Evolutionary conservation across 345 rosid species (phyloP).

Genomic region (Gynandropsis gynandra): DNA sequence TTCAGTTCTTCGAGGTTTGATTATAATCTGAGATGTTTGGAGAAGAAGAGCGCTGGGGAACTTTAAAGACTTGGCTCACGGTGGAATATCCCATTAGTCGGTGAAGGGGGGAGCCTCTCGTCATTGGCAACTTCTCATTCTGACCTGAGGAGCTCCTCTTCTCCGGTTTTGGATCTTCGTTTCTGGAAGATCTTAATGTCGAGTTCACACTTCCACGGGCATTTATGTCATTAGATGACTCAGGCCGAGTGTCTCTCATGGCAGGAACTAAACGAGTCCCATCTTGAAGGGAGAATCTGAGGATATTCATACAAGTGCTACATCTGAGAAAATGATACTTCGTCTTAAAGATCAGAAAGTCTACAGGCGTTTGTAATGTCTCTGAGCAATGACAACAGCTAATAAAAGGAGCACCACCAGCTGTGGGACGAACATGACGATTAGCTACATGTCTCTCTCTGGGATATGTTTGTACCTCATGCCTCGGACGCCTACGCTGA

Average conservation of each 20-base stretch:
- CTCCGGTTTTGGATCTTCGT: conserved; percentile 21
- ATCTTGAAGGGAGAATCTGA: conserved; percentile 54
- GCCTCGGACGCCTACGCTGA: conserved; percentile 25
- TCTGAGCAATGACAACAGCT: conserved; percentile 53
- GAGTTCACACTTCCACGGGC: conserved; percentile 25
- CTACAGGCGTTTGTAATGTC: conserved; percentile 61
- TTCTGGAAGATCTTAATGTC: conserved; percentile 29
- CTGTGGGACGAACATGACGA: conserved; percentile 61
- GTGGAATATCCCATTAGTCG: conserved; percentile 83
- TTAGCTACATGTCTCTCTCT: conserved; percentile 44
- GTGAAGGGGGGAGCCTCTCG: conserved; percentile 64
- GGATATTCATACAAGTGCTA: conserved; percentile 56
- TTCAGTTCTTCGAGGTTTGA: conserved; percentile 16
- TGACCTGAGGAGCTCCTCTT: conserved; percentile 32
- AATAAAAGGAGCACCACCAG: conserved; percentile 79
- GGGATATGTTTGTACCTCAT: conserved; percentile 28
- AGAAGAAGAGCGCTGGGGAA: conserved; percentile 23
- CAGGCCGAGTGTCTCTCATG: conserved; percentile 7
- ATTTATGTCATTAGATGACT: conserved; percentile 12
- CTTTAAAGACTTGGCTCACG: conserved; percentile 43
- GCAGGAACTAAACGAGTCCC: conserved; percentile 46
- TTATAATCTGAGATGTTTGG: conserved; percentile 20
- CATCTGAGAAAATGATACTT: conserved; percentile 65
- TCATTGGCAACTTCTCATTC: conserved; percentile 31
- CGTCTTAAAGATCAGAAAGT: conserved; percentile 58